Evolutionary conservation across 1,139 yeast species (phyloP).

Genomic region (Arxiozyma slooffiae): DNA sequence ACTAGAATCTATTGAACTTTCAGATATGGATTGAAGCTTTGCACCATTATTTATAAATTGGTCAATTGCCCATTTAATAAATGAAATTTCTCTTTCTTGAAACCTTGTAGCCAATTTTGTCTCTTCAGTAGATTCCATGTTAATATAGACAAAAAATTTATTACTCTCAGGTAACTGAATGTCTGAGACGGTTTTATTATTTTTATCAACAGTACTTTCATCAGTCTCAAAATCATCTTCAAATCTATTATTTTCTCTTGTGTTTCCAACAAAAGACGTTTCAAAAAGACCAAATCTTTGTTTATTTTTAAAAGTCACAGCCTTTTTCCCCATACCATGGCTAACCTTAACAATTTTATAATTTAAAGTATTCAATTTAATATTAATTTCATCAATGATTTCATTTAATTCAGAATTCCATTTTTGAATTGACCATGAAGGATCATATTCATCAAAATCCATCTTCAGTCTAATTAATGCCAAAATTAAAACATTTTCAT

Average conservation of each 20-base stretch:
- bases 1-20: neutral
- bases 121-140: constrained; percentile 19
- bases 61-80: constrained; percentile 22
- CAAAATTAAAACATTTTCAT: constrained; percentile 19
- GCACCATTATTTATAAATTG: constrained; percentile 5
- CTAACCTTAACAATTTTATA: constrained; percentile 18
- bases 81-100: constrained; percentile 22
- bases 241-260: neutral
- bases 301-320: constrained; percentile 7
- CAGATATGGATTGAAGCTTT: neutral
- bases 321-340: constrained; percentile 21
- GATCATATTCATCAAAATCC: constrained; percentile 5
- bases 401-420: constrained; percentile 12
- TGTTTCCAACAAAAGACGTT: neutral
- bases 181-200: neutral
- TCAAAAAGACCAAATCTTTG: constrained; percentile 3
- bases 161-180: constrained; percentile 12
- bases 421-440: constrained; percentile 6
- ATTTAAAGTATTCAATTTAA: constrained; percentile 17
- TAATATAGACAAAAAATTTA: constrained; percentile 23
- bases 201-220: neutral
- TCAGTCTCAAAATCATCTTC: neutral
- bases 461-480: constrained; percentile 14
- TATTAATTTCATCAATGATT: constrained; percentile 16
- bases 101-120: constrained; percentile 24